Evolutionary conservation across 2,329 filamentous ascomycete genomes (phyloP).

Genomic region (Balansia obtecta): DNA sequence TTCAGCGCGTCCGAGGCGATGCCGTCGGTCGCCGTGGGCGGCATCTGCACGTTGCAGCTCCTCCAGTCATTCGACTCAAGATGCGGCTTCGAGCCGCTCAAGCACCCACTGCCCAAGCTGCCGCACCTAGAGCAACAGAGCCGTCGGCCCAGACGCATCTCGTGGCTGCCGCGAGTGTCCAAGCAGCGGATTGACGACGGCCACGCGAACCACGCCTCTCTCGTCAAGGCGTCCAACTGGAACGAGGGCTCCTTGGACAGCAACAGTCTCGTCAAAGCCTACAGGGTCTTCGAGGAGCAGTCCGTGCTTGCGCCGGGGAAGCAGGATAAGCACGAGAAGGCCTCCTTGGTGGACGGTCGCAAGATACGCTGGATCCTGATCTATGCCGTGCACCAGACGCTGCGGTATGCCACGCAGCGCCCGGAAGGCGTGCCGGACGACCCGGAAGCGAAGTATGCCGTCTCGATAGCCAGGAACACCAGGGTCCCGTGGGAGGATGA

Average conservation of each 20-base stretch:
- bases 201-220: constrained; percentile 38
- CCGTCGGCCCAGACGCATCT: constrained; percentile 19
- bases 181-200: constrained; percentile 35
- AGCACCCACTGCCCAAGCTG: constrained; percentile 54
- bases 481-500: constrained; percentile 34
- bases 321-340: constrained; percentile 41
- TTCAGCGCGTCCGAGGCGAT: constrained; percentile 37
- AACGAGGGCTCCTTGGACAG: constrained; percentile 29
- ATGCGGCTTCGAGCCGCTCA: constrained; percentile 46
- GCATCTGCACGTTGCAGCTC: constrained; percentile 58
- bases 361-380: constrained; percentile 71
- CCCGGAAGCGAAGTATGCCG: constrained; percentile 43
- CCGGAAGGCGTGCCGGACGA: constrained; percentile 50
- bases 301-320: constrained; percentile 36
- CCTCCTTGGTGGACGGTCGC: constrained; percentile 48
- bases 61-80: constrained; percentile 53
- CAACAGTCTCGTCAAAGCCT: constrained; percentile 52
- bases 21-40: constrained; percentile 46
- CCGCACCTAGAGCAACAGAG: constrained; percentile 31
- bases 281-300: constrained; percentile 57
- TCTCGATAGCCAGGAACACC: constrained; percentile 29
- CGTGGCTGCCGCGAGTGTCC: constrained; percentile 28
- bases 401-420: constrained; percentile 48
- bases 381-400: constrained; percentile 61
- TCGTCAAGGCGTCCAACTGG: constrained; percentile 38